These are phyloP conservation scores for Westerdykella sp. DNA, from an alignment of 2,329 filamentous ascomycete species.

Conservation along the genomic window DNA sequence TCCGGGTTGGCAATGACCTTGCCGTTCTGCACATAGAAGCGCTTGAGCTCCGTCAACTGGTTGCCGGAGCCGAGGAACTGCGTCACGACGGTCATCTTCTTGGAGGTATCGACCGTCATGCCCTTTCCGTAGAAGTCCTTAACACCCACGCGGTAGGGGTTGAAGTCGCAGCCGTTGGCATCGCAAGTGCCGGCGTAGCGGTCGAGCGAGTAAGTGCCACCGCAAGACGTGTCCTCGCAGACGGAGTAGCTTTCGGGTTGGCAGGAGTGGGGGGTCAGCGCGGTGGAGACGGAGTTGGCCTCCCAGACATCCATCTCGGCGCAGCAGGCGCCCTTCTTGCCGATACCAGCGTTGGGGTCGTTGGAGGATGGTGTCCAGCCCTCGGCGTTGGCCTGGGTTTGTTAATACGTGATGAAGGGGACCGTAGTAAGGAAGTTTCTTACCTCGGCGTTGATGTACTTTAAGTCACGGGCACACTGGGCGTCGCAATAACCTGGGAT, in stretches of 20 bases:
- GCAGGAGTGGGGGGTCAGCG: constrained; percentile 61
- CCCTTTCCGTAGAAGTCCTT: constrained; percentile 55
- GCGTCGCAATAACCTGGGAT: constrained; percentile 12
- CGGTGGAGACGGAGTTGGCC: constrained; percentile 58
- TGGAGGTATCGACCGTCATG: constrained; percentile 40
- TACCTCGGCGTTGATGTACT: constrained; percentile 42
- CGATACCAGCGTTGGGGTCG: constrained; percentile 46
- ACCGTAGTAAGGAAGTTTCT: neutral
- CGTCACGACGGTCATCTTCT: constrained; percentile 44
- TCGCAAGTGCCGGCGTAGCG: constrained; percentile 61
- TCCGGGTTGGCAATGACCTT: constrained; percentile 43
- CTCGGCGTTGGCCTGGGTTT: constrained; percentile 46
- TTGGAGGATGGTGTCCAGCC: constrained; percentile 45
- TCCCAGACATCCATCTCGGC: constrained; percentile 63
- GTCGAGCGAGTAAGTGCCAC: constrained; percentile 45
- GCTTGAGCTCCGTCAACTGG: constrained; percentile 41
- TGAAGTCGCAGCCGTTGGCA: constrained; percentile 60
- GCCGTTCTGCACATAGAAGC: constrained; percentile 46
- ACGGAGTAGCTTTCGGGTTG: constrained; percentile 44
- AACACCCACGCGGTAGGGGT: constrained; percentile 57
- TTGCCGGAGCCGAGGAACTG: constrained; percentile 42
- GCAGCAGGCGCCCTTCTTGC: constrained; percentile 54
- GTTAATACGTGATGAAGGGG: neutral
- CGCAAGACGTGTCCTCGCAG: constrained; percentile 45
- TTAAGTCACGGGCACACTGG: constrained; percentile 34